phyloP scores from a whole-genome alignment of 495 filamentous ascomycete species.

The Xeromyces bisporus region DNA sequence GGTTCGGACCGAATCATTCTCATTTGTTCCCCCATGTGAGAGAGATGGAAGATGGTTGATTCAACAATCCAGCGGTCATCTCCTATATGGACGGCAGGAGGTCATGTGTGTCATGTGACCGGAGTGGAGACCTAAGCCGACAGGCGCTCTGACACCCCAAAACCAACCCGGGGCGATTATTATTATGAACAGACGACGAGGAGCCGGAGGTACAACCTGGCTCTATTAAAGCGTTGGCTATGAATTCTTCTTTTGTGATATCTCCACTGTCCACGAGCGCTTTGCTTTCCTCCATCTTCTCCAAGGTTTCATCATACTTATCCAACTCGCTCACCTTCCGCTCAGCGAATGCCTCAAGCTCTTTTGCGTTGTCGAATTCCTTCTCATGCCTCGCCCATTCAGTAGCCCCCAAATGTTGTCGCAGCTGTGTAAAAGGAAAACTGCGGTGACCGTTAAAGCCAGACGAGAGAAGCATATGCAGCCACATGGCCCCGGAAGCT shows the following conservation, averaged over 20 bases:
- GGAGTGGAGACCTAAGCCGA: no score
- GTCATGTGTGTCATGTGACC: no score
- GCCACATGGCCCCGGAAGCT: slow-evolving; percentile 18
- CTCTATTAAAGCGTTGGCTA: background rate
- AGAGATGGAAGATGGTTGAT: no score
- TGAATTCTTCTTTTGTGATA: slow-evolving; percentile 8
- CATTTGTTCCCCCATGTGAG: no score
- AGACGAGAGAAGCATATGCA: slow-evolving; percentile 9
- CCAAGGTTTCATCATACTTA: slow-evolving; percentile 6
- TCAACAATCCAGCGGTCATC: no score
- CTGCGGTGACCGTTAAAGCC: slow-evolving; percentile 7
- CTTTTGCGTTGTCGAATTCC: background rate
- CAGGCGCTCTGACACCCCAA: no score
- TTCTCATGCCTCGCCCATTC: slow-evolving; percentile 6
- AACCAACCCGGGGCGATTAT: no score
- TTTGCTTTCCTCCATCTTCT: slow-evolving; percentile 6
- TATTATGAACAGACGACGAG: background rate
- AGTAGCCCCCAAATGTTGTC: slow-evolving; percentile 5
- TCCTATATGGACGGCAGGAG: no score
- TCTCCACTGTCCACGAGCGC: slow-evolving; percentile 5
- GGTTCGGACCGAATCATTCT: no score
- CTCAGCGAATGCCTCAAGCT: slow-evolving; percentile 1
- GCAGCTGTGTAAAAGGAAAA: slow-evolving; percentile 7
- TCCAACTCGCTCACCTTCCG: slow-evolving; percentile 4
- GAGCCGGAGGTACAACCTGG: background rate